A percentile compares a stretch with the other conserved stretches of the same genome.
These are phyloP conservation scores for Tuber indicum DNA, from an alignment of 495 filamentous ascomycete genomes.

Conservation along the genomic window DNA sequence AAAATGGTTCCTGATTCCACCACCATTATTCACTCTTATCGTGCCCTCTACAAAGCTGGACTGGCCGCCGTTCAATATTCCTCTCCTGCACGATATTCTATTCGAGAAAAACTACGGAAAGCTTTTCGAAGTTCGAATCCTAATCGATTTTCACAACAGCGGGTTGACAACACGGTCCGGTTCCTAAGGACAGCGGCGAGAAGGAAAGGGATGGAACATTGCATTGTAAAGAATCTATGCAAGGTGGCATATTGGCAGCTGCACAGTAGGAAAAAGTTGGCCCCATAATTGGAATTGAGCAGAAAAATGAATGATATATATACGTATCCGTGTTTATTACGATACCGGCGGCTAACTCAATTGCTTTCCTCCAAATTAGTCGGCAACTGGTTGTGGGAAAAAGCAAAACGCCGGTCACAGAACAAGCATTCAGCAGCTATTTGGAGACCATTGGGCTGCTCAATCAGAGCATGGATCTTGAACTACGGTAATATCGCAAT, in stretches of 20 bases:
- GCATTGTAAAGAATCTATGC: slow-evolving; percentile 68
- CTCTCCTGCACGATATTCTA: slow-evolving; percentile 62
- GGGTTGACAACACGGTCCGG: slow-evolving; percentile 64
- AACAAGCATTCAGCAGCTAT: slow-evolving; percentile 25
- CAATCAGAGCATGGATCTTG: slow-evolving; percentile 39
- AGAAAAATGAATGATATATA: not conserved
- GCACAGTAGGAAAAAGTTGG: slow-evolving; percentile 42
- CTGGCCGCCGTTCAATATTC: slow-evolving; percentile 77
- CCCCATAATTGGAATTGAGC: not conserved
- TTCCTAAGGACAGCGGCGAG: slow-evolving; percentile 68
- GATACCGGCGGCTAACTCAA: not conserved
- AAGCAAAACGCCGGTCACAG: slow-evolving; percentile 1
- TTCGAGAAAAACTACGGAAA: slow-evolving; percentile 58
- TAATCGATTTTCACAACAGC: slow-evolving; percentile 53
- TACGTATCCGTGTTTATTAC: not conserved
- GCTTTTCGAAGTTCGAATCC: slow-evolving; percentile 59
- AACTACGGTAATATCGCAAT: slow-evolving; percentile 23
- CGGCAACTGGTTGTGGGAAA: slow-evolving; percentile 11
- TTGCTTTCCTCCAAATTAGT: slow-evolving; percentile 6
- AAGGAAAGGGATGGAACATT: slow-evolving; percentile 67
- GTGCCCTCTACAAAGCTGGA: slow-evolving; percentile 63
- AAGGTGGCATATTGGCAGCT: slow-evolving; percentile 55
- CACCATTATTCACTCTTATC: slow-evolving; percentile 67
- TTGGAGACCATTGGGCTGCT: slow-evolving; percentile 30
- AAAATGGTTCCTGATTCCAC: slow-evolving; percentile 7